These are phyloP conservation scores for Solanum chiquidenum DNA, from an alignment of 257 asterid genomes.

Conservation along the genomic window DNA sequence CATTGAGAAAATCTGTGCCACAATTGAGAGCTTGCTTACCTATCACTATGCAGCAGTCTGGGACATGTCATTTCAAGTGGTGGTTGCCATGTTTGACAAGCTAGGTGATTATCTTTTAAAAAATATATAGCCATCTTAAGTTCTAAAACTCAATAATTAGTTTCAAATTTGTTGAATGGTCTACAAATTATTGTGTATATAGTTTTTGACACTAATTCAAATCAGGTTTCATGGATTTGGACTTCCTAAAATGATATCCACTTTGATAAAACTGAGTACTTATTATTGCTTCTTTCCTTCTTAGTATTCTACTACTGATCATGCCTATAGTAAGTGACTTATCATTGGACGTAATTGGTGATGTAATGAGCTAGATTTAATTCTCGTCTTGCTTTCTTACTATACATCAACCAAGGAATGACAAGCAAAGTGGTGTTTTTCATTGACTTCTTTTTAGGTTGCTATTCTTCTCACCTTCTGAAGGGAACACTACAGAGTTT, in stretches of 20 bases:
- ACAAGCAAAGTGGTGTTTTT: not conserved
- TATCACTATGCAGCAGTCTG: conserved; percentile 67
- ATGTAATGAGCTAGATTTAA: not conserved
- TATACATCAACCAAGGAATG: not conserved
- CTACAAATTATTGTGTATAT: not conserved
- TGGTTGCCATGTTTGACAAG: conserved; percentile 72
- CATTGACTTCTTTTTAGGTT: conserved; percentile 36
- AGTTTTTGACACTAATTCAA: not conserved
- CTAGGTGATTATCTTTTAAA: conserved; percentile 40
- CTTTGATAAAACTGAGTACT: not conserved
- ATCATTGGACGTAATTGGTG: not conserved
- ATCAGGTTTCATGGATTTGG: not conserved
- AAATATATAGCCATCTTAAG: not conserved
- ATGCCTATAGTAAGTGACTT: not conserved
- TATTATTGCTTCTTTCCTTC: not conserved
- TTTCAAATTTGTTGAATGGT: not conserved
- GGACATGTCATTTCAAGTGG: conserved; percentile 82
- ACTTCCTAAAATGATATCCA: not conserved
- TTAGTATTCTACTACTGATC: not conserved
- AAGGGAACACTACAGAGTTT: conserved; percentile 51
- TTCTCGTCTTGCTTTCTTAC: not conserved
- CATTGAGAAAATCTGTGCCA: conserved; percentile 73
- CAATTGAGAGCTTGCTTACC: conserved; percentile 67
- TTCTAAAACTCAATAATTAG: not conserved
- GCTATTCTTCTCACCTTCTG: conserved; percentile 44